Conservation (phyloP, 352 stramenopile species). For the Aphanomyces euteiches region DNA sequence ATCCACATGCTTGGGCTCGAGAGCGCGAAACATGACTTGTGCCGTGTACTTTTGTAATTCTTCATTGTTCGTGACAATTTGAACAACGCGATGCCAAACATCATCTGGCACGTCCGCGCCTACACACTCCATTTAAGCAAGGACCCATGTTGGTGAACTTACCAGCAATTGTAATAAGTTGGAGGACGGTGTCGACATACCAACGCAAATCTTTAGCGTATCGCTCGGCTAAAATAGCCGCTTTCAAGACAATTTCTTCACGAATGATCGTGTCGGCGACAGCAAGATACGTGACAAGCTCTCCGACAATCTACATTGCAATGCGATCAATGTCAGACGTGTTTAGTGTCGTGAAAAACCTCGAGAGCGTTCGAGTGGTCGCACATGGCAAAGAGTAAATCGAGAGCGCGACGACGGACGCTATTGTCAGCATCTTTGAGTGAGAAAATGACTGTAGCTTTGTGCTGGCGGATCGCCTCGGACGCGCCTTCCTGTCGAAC, state of each 20-base stretch:
- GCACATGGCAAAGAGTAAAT: constrained; percentile 98
- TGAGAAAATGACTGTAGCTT: constrained; percentile 93
- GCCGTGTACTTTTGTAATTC: constrained; percentile 94
- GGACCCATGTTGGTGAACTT: too few relatives aligned
- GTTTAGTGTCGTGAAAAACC: too few relatives aligned
- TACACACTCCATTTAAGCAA: too few relatives aligned
- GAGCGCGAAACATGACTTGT: constrained; percentile 92
- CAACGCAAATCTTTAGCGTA: constrained; percentile 93
- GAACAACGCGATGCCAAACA: constrained; percentile 98
- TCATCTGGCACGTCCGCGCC: constrained; percentile 91
- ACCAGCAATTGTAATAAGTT: constrained; percentile 92
- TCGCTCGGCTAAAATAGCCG: constrained; percentile 97
- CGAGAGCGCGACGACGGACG: constrained; percentile 92
- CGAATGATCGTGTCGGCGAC: constrained; percentile 91
- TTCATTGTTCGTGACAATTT: constrained; percentile 98
- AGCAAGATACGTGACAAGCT: constrained; percentile 93
- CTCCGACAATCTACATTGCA: constrained; percentile 85
- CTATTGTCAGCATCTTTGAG: constrained; percentile 97
- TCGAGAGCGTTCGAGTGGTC: constrained; percentile 91
- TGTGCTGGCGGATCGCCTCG: constrained; percentile 91
- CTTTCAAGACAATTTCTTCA: constrained; percentile 97
- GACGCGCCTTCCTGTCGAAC: constrained; percentile 83
- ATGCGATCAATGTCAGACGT: too few relatives aligned
- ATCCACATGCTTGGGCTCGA: constrained; percentile 91
- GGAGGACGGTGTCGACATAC: constrained; percentile 98